Percentiles rank a stretch among this genome's conserved stretches.
phyloP scores from a whole-genome alignment of 805 yeast genomes.

The Candida stauntonica region DNA sequence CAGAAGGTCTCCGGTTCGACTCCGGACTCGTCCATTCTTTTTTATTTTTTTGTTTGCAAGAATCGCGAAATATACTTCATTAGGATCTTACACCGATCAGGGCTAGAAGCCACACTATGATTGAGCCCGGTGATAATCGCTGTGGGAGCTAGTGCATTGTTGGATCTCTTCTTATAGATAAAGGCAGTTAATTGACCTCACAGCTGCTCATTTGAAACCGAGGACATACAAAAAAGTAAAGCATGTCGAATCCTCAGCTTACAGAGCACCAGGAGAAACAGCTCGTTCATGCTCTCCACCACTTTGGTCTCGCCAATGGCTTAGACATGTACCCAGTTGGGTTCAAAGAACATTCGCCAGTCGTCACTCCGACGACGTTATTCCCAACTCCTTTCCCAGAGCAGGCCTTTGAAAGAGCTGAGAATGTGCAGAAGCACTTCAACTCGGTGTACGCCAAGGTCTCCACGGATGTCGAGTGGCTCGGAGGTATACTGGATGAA shows the following conservation, averaged over 20 bases:
- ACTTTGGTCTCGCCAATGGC: slow-evolving; percentile 80
- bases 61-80: slow-evolving; percentile 7
- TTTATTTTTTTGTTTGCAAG: background rate
- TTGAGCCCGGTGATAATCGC: background rate
- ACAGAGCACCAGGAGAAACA: slow-evolving; percentile 18
- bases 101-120: no score
- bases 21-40: slow-evolving; percentile 64
- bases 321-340: slow-evolving; percentile 74
- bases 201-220: no score
- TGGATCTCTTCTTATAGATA: background rate
- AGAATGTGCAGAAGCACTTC: slow-evolving; percentile 59
- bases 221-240: no score
- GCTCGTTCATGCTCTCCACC: slow-evolving; percentile 48
- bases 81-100: slow-evolving; percentile 1
- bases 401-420: slow-evolving; percentile 59
- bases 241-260: slow-evolving; percentile 27
- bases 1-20: slow-evolving; percentile 77
- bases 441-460: slow-evolving; percentile 73
- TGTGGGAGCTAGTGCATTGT: background rate
- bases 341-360: slow-evolving; percentile 39
- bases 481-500: slow-evolving; percentile 48
- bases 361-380: slow-evolving; percentile 81
- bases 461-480: slow-evolving; percentile 57
- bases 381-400: slow-evolving; percentile 88
- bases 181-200: background rate